Conservation (phyloP, 768 basidiomycete species). For the Suillus subalutaceus region DNA sequence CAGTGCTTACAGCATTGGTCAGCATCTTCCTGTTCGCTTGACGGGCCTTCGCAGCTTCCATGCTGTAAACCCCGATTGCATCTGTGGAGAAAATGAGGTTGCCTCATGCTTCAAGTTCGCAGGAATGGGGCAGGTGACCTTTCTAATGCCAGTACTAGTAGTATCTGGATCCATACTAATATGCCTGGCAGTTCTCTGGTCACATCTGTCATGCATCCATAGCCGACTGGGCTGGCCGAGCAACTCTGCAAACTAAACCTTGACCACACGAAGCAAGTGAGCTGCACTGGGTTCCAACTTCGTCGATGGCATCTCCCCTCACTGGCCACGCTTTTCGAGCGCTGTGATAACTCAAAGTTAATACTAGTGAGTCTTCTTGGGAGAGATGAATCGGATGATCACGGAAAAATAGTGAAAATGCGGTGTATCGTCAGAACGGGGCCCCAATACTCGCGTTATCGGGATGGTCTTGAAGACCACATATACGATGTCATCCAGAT, state of each 20-base stretch:
- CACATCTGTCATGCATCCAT: background rate
- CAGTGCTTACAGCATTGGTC: constrained; percentile 2
- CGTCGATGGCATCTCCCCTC: background rate
- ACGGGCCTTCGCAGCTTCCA: constrained; percentile 10
- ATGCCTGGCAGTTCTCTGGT: background rate
- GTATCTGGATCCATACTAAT: background rate
- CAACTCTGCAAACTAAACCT: background rate
- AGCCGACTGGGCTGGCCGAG: background rate
- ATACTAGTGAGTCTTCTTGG: background rate
- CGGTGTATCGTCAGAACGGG: background rate
- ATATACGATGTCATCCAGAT: background rate
- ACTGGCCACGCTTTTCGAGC: constrained; percentile 2
- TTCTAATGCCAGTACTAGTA: background rate
- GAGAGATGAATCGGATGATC: constrained; percentile 5
- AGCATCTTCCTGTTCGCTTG: constrained; percentile 2
- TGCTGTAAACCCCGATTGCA: constrained; percentile 19
- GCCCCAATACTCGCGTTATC: background rate
- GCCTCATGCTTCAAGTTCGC: constrained; percentile 26
- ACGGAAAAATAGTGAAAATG: constrained; percentile 4
- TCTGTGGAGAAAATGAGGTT: constrained; percentile 26
- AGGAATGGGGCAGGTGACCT: constrained; percentile 10
- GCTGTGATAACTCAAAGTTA: constrained; percentile 6
- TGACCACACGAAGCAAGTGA: background rate
- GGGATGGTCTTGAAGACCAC: background rate
- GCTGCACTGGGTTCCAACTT: background rate